phyloP scores from a whole-genome alignment of 1,139 yeast genomes.

The Petasospora rhodanensis region DNA sequence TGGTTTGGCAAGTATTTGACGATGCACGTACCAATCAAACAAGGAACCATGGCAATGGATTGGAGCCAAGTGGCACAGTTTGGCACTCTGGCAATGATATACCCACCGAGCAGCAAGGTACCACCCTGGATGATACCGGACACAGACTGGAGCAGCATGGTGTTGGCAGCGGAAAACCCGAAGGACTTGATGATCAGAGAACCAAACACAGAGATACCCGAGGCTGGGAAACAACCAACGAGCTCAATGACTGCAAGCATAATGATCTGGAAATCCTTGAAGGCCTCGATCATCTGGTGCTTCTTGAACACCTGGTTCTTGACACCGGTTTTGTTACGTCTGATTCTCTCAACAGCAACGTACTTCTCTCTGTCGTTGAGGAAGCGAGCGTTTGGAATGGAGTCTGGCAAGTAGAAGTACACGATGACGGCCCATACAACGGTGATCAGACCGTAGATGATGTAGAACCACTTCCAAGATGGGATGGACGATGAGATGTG shows the following conservation, averaged over 20 bases:
- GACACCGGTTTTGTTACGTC: constrained; percentile 47
- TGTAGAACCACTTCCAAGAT: constrained; percentile 45
- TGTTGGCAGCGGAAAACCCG: constrained; percentile 24
- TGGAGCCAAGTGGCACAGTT: constrained; percentile 4
- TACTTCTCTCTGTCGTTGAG: constrained; percentile 46
- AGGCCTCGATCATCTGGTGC: constrained; percentile 42
- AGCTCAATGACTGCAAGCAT: constrained; percentile 38
- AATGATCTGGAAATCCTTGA: constrained; percentile 35
- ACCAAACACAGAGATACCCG: constrained; percentile 42
- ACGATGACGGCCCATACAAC: constrained; percentile 41
- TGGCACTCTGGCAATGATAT: constrained; percentile 2
- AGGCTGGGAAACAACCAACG: constrained; percentile 37
- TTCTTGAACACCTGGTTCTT: constrained; percentile 51
- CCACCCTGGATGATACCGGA: constrained; percentile 5
- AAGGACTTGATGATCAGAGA: constrained; percentile 35
- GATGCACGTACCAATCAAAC: constrained; percentile 7
- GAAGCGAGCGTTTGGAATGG: constrained; percentile 45
- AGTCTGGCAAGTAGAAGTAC: constrained; percentile 44
- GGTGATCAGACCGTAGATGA: constrained; percentile 47
- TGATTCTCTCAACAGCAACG: constrained; percentile 47
- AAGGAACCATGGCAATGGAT: constrained; percentile 3
- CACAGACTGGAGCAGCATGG: constrained; percentile 3
- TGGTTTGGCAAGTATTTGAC: constrained; percentile 4
- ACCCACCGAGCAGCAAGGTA: constrained; percentile 2
- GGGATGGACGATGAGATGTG: constrained; percentile 33